Conservation (phyloP, 2,329 filamentous ascomycete genomes). For the Ophiostoma sp. region DNA sequence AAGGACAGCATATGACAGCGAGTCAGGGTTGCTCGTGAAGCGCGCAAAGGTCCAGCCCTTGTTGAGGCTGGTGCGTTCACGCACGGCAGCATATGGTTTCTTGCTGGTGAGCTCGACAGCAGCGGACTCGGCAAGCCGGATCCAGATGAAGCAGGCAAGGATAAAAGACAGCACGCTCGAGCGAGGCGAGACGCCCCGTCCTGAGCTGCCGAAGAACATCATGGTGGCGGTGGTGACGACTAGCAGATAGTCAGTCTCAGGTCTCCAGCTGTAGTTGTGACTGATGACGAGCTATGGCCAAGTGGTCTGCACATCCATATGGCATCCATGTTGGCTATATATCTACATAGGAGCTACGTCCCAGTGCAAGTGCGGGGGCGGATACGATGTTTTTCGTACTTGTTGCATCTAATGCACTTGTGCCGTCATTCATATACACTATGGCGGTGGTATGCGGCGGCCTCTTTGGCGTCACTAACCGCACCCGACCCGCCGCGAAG, state of each 20-base stretch:
- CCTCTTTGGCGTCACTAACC: background rate
- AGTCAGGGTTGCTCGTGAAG: slow-evolving; percentile 35
- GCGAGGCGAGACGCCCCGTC: background rate
- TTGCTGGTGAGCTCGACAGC: background rate
- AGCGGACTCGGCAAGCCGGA: background rate
- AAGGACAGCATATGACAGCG: slow-evolving; percentile 33
- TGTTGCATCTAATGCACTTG: background rate
- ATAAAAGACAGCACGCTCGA: slow-evolving; percentile 4
- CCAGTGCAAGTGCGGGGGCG: background rate
- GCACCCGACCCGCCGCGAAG: background rate
- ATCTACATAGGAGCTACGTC: background rate
- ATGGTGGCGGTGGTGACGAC: background rate
- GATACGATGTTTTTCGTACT: background rate
- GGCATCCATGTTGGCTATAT: background rate
- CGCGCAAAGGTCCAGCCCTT: slow-evolving; percentile 34
- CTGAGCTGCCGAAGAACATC: background rate
- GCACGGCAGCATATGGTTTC: slow-evolving; percentile 12
- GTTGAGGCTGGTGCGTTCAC: slow-evolving; percentile 35
- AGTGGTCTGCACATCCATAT: background rate
- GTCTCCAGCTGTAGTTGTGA: background rate
- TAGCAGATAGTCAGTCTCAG: background rate
- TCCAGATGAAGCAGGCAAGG: background rate
- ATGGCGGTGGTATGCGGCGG: background rate
- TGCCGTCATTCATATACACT: background rate
- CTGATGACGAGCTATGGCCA: background rate